Base-by-base conservation (phyloP, 495 filamentous ascomycete genomes). In the Penicillium subrubescens region DNA sequence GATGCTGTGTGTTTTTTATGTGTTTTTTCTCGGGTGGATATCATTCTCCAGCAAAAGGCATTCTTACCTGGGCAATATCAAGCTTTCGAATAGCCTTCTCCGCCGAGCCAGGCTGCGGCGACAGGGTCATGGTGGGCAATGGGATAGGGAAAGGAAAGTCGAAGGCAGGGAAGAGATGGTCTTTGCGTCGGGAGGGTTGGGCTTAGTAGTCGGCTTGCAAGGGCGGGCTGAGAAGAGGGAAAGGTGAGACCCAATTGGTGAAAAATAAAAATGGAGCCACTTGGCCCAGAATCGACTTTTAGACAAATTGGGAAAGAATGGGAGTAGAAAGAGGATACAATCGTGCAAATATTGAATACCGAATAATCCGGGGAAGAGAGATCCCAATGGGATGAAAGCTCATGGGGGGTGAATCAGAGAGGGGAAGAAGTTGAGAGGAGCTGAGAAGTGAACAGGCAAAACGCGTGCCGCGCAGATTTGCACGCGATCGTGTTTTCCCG, bases 41-140 rank as follows among this genome's bases (percentile, higher is more conserved):
- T 29, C 5, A 21, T 12, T 34, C 51, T 54, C 29, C 29, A 53
- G 55, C 27, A 35, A 19, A n/a, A 62, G 12, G 21, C 66, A 23
- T 25, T 57, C 82, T 69, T 83, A 96, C 93, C 88, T 94, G 94
- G 71, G 92, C 91, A 67, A 96, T 88, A 66, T 82, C 77, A 56
- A 80, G 80, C 70, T 81, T 82, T 52, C 78, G 79, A 69, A 80
- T 77, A 2, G 78, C 77, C 67, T 75, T 77, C 66, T 81, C 79
- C 48, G 77, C 74, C 50, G 70, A 76, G 60, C 69, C 63, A 54
- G 77, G 72, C 57, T 72, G 72, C 52, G 70, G 68, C 34, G 69
- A 67, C 39, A 71, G 61, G 64, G 74, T 69, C 79, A 81, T 81
- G 70, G 64, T 71, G 65, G 60, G 63, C 37, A 63, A 55, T 52